Percentiles rank a stretch among this genome's conserved stretches.
phyloP scores from a whole-genome alignment of 2,329 filamentous ascomycete genomes.

The Penicillium hesseltinei region DNA sequence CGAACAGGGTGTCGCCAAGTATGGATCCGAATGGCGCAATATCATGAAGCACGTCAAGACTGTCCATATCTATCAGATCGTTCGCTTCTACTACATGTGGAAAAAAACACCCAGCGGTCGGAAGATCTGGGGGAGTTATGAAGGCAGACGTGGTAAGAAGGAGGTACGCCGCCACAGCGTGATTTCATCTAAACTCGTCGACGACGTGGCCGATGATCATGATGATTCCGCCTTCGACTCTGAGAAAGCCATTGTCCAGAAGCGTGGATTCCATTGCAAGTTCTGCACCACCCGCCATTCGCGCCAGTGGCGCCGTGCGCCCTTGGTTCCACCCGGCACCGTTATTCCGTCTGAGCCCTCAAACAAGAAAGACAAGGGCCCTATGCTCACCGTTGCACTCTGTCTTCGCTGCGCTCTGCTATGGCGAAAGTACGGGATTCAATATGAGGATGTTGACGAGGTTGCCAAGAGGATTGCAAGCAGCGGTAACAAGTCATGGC shows the following conservation, averaged over 20 bases:
- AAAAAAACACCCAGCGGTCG: conserved; percentile 87
- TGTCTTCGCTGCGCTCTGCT: conserved; percentile 88
- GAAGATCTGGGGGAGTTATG: conserved; percentile 86
- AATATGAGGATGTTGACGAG: conserved; percentile 93
- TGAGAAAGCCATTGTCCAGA: conserved; percentile 75
- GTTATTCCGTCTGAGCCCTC: conserved; percentile 64
- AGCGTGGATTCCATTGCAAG: conserved; percentile 86
- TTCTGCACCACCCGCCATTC: conserved; percentile 81
- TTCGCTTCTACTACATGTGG: conserved; percentile 96
- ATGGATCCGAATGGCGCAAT: conserved; percentile 81
- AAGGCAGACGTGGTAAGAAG: conserved; percentile 85
- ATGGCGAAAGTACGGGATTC: conserved; percentile 93
- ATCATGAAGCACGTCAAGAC: conserved; percentile 81
- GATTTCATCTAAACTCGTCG: conserved; percentile 69
- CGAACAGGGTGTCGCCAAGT: conserved; percentile 85
- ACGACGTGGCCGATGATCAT: conserved; percentile 86
- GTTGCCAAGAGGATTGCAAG: conserved; percentile 81
- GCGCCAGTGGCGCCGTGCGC: conserved; percentile 87
- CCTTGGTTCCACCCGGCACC: conserved; percentile 69
- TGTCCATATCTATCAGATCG: conserved; percentile 73
- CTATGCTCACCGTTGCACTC: conserved; percentile 73
- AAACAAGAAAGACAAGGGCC: conserved; percentile 70
- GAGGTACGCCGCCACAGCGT: conserved; percentile 66
- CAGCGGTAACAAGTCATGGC: conserved; percentile 77
- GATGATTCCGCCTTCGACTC: conserved; percentile 96